Percentiles rank a stretch among this genome's conserved stretches.
These are phyloP conservation scores for Pseudogymnoascus sp. DNA, from an alignment of 2,329 filamentous ascomycete species.

Conservation along the genomic window DNA sequence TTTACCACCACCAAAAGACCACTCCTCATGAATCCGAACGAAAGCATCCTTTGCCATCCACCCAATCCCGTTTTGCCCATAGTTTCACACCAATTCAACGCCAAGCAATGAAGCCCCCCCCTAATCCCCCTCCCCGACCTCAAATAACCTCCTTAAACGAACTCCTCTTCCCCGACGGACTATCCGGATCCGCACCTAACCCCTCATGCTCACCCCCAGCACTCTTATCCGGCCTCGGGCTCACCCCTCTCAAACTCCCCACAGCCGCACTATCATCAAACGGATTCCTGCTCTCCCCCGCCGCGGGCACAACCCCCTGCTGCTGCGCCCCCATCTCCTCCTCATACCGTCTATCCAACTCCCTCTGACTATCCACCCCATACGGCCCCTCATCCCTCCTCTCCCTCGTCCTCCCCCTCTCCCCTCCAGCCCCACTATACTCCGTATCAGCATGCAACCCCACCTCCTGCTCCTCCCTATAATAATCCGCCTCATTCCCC, in stretches of 20 bases:
- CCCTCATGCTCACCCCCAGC: slow-evolving; percentile 32
- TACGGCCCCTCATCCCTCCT: slow-evolving; percentile 34
- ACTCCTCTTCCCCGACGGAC: slow-evolving; percentile 60
- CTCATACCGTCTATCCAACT: slow-evolving; percentile 38
- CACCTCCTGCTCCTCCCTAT: slow-evolving; percentile 65
- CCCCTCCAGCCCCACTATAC: slow-evolving; percentile 31
- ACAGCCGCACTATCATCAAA: slow-evolving; percentile 58
- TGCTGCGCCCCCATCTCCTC: slow-evolving; percentile 36
- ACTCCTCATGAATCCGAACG: neutral
- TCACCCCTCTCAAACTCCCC: slow-evolving; percentile 62
- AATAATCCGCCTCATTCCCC: slow-evolving; percentile 67
- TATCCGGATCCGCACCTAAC: slow-evolving; percentile 36
- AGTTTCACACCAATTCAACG: neutral
- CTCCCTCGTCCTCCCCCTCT: slow-evolving; percentile 34
- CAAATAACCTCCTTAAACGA: slow-evolving; percentile 64
- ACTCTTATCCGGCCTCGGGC: slow-evolving; percentile 58
- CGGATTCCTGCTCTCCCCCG: slow-evolving; percentile 42
- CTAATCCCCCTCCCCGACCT: slow-evolving; percentile 14
- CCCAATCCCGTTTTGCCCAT: neutral
- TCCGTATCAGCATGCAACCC: slow-evolving; percentile 40
- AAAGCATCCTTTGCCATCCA: neutral
- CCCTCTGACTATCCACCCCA: slow-evolving; percentile 32
- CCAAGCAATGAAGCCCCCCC: neutral
- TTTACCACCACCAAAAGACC: neutral
- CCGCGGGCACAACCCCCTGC: slow-evolving; percentile 16